These are phyloP conservation scores for Coniochaeta sp. DNA, from an alignment of 2,329 filamentous ascomycete genomes.

Conservation along the genomic window DNA sequence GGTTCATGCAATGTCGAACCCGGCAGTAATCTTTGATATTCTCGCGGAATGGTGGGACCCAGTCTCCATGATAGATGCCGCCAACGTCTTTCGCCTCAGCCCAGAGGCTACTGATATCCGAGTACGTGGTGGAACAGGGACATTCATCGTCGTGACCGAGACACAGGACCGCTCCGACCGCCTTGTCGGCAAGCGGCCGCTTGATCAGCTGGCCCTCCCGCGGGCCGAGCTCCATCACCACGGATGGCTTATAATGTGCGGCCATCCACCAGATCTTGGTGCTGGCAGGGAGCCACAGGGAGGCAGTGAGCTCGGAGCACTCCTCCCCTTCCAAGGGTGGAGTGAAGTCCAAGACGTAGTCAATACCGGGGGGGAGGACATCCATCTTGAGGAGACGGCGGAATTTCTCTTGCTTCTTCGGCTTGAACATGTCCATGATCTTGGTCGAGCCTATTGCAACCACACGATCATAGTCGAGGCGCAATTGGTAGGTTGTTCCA, in stretches of 20 bases:
- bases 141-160: conserved; percentile 38
- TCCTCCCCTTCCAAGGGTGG: conserved; percentile 56
- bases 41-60: conserved; percentile 21
- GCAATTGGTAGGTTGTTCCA: conserved; percentile 25
- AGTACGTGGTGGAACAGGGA: conserved; percentile 15
- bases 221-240: conserved; percentile 4
- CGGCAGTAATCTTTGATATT: conserved; percentile 53
- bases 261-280: conserved; percentile 37
- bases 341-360: conserved; percentile 57
- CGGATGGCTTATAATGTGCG: conserved; percentile 12
- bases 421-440: conserved; percentile 37
- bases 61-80: conserved; percentile 4
- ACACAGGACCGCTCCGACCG: conserved; percentile 30
- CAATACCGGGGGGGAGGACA: conserved; percentile 34
- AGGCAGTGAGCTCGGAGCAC: conserved; percentile 27
- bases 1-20: conserved; percentile 53
- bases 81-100: conserved; percentile 6
- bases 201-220: conserved; percentile 14
- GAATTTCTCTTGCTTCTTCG: conserved; percentile 31
- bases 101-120: conserved; percentile 11
- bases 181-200: conserved; percentile 19
- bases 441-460: conserved; percentile 36
- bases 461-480: conserved; percentile 39
- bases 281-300: conserved; percentile 38
- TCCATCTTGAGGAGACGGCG: conserved; percentile 28